These are phyloP conservation scores for Neurospora sp. DNA, from an alignment of 495 filamentous ascomycete genomes.

Conservation along the genomic window DNA sequence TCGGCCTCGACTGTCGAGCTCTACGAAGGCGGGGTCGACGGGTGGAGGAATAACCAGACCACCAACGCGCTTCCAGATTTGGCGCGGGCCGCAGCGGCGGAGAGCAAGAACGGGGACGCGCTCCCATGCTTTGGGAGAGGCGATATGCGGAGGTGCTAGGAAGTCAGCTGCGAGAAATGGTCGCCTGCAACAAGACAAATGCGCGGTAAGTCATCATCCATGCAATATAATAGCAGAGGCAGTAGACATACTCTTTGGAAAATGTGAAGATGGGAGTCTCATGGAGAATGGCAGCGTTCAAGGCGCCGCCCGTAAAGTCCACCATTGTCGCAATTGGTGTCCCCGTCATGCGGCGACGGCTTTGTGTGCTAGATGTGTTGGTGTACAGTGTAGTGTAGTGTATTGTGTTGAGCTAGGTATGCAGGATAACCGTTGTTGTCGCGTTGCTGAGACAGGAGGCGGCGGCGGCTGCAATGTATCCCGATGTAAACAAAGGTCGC, in stretches of 20 bases:
- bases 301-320: neutral
- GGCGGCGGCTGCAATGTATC: neutral
- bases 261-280: neutral
- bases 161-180: slow-evolving; percentile 16
- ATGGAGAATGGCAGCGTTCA: neutral
- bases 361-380: neutral
- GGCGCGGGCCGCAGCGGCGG: slow-evolving; percentile 8
- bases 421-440: neutral
- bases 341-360: neutral
- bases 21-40: slow-evolving; percentile 5
- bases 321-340: neutral
- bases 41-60: neutral
- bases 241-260: neutral
- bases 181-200: neutral
- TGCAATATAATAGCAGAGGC: neutral
- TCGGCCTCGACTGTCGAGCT: slow-evolving; percentile 15
- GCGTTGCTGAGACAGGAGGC: neutral
- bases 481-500: neutral
- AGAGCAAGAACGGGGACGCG: slow-evolving; percentile 15
- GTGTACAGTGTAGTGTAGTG: neutral
- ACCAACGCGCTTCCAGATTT: slow-evolving; percentile 26
- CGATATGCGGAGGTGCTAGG: slow-evolving; percentile 8
- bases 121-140: slow-evolving; percentile 18
- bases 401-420: neutral
- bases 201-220: slow-evolving; percentile 1